These are phyloP conservation scores for Lagenaria siceraria DNA, from an alignment of 306 rosid species.

Conservation along the genomic window DNA sequence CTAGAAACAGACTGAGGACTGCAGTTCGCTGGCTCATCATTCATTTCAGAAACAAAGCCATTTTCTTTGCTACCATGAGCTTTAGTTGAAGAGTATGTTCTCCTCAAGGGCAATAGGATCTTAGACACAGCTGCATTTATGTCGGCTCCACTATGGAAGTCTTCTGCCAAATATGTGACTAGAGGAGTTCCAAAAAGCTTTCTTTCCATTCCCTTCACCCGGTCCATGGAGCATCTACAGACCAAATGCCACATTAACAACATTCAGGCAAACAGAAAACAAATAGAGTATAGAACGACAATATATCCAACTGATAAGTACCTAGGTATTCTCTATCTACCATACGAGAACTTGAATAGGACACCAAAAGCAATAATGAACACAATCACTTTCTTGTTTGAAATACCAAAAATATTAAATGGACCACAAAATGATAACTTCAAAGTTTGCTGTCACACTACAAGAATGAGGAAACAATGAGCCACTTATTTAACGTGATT, in stretches of 20 bases:
- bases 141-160: slow-evolving; percentile 42
- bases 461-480: not conserved
- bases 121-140: slow-evolving; percentile 40
- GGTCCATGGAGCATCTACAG: slow-evolving; percentile 36
- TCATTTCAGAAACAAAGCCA: slow-evolving; percentile 43
- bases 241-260: slow-evolving; percentile 7
- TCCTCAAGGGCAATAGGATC: slow-evolving; percentile 63
- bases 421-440: not conserved
- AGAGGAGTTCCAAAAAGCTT: slow-evolving; percentile 81
- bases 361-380: not conserved
- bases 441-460: not conserved
- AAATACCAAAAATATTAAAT: not conserved
- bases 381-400: not conserved
- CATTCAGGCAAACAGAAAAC: not conserved
- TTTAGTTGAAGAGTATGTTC: slow-evolving; percentile 31
- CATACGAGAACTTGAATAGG: not conserved
- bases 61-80: slow-evolving; percentile 54
- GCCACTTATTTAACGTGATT: not conserved
- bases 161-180: slow-evolving; percentile 60
- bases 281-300: not conserved
- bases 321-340: not conserved
- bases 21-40: slow-evolving; percentile 39
- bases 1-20: slow-evolving; percentile 18
- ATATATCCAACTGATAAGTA: not conserved
- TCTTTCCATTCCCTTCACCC: slow-evolving; percentile 47